phyloP scores from a whole-genome alignment of 108 stramenopile genomes.

The Epithemia pelagica region DNA sequence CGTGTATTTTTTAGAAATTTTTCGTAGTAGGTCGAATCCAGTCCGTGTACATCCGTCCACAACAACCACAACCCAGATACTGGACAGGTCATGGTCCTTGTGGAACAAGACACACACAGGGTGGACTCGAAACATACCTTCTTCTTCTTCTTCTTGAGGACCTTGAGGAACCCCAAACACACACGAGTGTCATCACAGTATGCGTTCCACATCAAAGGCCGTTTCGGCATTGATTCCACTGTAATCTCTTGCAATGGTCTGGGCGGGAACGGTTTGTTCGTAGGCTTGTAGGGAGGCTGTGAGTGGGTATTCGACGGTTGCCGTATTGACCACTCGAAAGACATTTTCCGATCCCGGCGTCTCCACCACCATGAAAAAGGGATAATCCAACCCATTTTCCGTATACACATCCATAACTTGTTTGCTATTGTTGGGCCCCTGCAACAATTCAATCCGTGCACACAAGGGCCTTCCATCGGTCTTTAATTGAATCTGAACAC shows the following conservation, averaged over 20 bases:
- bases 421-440: constrained; percentile 86
- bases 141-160: too few relatives aligned
- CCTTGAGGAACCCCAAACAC: too few relatives aligned
- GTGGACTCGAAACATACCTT: too few relatives aligned
- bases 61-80: too few relatives aligned
- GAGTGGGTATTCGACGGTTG: constrained; percentile 77
- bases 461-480: constrained; percentile 79
- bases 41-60: too few relatives aligned
- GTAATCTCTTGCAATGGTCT: background rate
- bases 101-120: too few relatives aligned
- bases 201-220: background rate
- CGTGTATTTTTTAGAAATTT: too few relatives aligned
- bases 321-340: constrained; percentile 74
- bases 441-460: constrained; percentile 70
- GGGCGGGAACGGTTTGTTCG: background rate
- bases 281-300: constrained; percentile 63
- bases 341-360: constrained; percentile 77
- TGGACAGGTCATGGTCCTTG: too few relatives aligned
- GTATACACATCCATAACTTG: constrained; percentile 81
- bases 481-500: constrained; percentile 55
- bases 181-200: too few relatives aligned
- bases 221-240: background rate
- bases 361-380: constrained; percentile 73
- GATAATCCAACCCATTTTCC: constrained; percentile 74
- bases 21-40: too few relatives aligned